Percentiles rank a stretch among this genome's conserved stretches.
Conservation (phyloP, 2,329 filamentous ascomycete genomes). For the Ophiobolus disseminans region DNA sequence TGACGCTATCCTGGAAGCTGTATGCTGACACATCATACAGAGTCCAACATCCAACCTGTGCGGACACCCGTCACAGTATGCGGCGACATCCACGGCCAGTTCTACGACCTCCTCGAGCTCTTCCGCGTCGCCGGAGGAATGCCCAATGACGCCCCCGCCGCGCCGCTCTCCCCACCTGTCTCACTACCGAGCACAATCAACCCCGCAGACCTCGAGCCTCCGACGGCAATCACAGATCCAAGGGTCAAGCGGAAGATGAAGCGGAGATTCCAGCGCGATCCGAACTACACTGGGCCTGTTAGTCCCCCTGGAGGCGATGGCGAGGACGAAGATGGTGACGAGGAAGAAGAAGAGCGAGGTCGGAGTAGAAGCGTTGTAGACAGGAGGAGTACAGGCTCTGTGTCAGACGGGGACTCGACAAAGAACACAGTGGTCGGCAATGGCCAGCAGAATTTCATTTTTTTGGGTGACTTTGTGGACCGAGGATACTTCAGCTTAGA, state of each 20-base stretch:
- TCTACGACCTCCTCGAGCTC: conserved; percentile 95
- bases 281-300: conserved; percentile 61
- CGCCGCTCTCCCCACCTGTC: conserved; percentile 71
- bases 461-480: conserved; percentile 74
- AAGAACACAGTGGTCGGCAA: conserved; percentile 55
- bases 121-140: conserved; percentile 97
- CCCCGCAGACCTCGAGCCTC: conserved; percentile 90
- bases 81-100: conserved; percentile 98
- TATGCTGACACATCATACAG: conserved; percentile 56
- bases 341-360: conserved; percentile 58
- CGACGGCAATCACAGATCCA: conserved; percentile 84
- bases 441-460: conserved; percentile 73
- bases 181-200: conserved; percentile 73
- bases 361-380: conserved; percentile 53
- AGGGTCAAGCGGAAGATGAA: conserved; percentile 87
- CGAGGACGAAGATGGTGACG: conserved; percentile 53
- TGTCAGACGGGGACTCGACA: conserved; percentile 49
- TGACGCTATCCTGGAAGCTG: no score
- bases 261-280: conserved; percentile 58
- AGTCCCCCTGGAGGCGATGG: conserved; percentile 58
- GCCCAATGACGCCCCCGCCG: conserved; percentile 74
- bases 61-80: conserved; percentile 95
- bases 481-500: conserved; percentile 77
- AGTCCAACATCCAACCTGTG: conserved; percentile 99
- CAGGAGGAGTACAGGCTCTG: conserved; percentile 50